These are phyloP conservation scores for Xenoacremonium recifei DNA, from an alignment of 2,329 filamentous ascomycete genomes.

Conservation along the genomic window DNA sequence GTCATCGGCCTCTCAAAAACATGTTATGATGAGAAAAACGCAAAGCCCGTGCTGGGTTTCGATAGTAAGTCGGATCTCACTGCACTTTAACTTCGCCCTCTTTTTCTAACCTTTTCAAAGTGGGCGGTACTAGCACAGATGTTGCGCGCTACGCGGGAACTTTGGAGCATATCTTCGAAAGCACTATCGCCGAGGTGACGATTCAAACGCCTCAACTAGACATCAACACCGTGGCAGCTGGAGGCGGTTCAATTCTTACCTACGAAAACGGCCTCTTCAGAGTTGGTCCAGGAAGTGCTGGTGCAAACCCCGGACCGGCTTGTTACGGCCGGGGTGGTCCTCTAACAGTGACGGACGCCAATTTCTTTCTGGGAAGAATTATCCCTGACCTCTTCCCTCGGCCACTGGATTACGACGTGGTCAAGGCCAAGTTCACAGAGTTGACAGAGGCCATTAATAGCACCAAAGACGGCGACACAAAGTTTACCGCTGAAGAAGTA, in stretches of 20 bases:
- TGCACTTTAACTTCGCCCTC: background rate
- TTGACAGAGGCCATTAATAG: conserved; percentile 31
- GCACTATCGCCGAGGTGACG: conserved; percentile 67
- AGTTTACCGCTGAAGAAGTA: conserved; percentile 19
- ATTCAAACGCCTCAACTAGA: conserved; percentile 72
- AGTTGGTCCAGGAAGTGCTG: conserved; percentile 70
- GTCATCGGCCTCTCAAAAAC: conserved; percentile 26
- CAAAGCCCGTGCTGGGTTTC: conserved; percentile 25
- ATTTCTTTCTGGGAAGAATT: conserved; percentile 62
- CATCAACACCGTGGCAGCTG: conserved; percentile 68
- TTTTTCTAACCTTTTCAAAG: background rate
- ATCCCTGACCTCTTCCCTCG: conserved; percentile 62
- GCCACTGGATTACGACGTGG: conserved; percentile 38
- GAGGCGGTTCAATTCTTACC: conserved; percentile 54
- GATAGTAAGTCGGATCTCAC: conserved; percentile 13
- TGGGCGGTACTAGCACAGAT: conserved; percentile 67
- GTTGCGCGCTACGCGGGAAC: conserved; percentile 67
- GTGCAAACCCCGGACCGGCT: conserved; percentile 69
- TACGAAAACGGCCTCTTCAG: conserved; percentile 70
- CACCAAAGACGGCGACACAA: conserved; percentile 18
- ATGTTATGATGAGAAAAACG: conserved; percentile 22
- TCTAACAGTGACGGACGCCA: conserved; percentile 71
- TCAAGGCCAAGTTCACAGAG: conserved; percentile 37
- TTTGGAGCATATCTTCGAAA: conserved; percentile 72
- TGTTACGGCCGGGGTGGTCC: conserved; percentile 71